Conservation (phyloP, 116 monocot species). For the Papilionanthe hybrid region DNA sequence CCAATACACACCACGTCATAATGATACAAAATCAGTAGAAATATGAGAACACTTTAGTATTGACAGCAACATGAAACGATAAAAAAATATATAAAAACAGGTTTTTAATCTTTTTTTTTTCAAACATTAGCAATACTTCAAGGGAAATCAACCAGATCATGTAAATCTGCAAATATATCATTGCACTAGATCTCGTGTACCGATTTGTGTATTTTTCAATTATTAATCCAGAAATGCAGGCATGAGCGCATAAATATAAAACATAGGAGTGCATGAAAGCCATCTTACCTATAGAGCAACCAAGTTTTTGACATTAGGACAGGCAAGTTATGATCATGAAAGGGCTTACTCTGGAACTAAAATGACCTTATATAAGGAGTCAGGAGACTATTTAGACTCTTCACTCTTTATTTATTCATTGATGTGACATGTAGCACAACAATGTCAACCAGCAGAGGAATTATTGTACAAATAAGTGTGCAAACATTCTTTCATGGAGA, state of each 20-base stretch:
- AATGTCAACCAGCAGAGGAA: neutral
- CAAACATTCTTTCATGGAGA: neutral
- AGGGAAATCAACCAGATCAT: neutral
- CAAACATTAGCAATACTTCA: neutral
- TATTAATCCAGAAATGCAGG: neutral
- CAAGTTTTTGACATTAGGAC: neutral
- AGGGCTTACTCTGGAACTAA: neutral
- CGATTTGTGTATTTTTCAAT: neutral
- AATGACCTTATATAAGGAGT: too few relatives aligned
- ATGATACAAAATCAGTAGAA: neutral
- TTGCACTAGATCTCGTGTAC: neutral
- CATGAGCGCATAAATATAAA: neutral
- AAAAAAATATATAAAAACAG: neutral
- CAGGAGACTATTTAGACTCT: too few relatives aligned
- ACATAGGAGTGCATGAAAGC: neutral
- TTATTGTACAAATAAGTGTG: neutral
- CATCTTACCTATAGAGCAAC: neutral
- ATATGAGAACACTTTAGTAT: neutral
- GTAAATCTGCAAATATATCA: neutral
- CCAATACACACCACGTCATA: neutral
- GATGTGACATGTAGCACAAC: neutral
- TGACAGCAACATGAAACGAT: neutral
- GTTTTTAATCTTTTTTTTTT: neutral
- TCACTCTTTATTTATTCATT: neutral
- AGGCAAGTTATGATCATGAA: neutral